Conservation (phyloP, 139 green algal species). For the Tetradesmus lagerheimii region DNA sequence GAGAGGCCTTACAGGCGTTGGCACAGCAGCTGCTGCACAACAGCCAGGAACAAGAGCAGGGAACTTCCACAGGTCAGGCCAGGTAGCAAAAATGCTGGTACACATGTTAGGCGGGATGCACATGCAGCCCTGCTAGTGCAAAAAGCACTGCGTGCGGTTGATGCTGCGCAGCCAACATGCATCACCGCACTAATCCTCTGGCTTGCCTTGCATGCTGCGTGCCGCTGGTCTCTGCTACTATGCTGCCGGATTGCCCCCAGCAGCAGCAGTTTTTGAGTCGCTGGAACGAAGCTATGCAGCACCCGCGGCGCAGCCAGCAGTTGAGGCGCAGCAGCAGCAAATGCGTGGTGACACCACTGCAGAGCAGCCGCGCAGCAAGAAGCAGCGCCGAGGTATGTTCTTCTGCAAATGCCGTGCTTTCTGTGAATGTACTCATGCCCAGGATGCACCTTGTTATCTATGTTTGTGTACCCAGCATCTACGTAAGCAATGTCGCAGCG, state of each 20-base stretch:
- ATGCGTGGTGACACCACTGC: not conserved
- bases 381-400: conserved; percentile 14
- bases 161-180: too few species aligned
- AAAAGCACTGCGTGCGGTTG: too few species aligned
- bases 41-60: not conserved
- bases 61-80: not conserved
- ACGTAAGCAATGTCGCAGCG: too few species aligned
- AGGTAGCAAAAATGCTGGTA: not conserved
- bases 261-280: conserved; percentile 8
- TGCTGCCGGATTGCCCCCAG: not conserved
- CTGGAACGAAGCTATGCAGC: conserved; percentile 39
- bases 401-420: not conserved
- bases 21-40: not conserved
- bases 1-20: not conserved
- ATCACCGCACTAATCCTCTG: too few species aligned
- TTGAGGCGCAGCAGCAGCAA: not conserved
- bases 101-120: too few species aligned
- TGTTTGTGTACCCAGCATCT: too few species aligned
- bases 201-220: too few species aligned
- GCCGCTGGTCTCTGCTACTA: too few species aligned
- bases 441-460: not conserved
- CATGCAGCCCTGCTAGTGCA: too few species aligned
- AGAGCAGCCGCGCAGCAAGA: conserved; percentile 22
- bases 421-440: not conserved
- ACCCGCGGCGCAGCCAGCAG: conserved; percentile 9